Evolutionary conservation across 2,329 filamentous ascomycete species (phyloP).

Genomic region (Botrytis sinoallii): DNA sequence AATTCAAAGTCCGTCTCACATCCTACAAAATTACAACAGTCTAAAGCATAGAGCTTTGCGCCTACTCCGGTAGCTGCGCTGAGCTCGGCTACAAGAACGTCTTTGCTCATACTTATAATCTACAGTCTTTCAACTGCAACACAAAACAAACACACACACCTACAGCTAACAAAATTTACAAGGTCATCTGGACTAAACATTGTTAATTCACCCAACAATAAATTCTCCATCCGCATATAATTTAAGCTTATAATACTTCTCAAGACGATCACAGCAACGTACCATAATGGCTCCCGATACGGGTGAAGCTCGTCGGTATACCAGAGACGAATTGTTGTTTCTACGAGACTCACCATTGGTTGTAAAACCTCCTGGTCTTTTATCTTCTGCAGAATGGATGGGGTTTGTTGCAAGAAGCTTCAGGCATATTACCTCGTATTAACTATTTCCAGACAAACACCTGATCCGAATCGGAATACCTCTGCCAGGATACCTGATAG

Average conservation of each 20-base stretch:
- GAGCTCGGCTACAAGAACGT: not conserved
- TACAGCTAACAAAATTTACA: not conserved
- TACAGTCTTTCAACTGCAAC: not conserved
- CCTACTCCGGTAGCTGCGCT: slow-evolving; percentile 15
- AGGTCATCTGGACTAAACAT: not conserved
- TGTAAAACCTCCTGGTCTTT: slow-evolving; percentile 75
- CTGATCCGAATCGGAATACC: slow-evolving; percentile 35
- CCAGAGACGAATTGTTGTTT: slow-evolving; percentile 69
- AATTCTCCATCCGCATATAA: not conserved
- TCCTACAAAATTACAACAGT: not conserved
- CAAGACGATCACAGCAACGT: not conserved
- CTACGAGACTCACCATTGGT: slow-evolving; percentile 74
- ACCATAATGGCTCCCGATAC: slow-evolving; percentile 34
- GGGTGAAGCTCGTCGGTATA: slow-evolving; percentile 50
- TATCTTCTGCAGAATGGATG: slow-evolving; percentile 93
- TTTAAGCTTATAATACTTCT: not conserved
- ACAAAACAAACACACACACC: not conserved
- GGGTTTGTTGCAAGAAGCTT: slow-evolving; percentile 55
- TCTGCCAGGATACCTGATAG: slow-evolving; percentile 46
- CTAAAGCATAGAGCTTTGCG: slow-evolving; percentile 6
- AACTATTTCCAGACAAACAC: slow-evolving; percentile 31
- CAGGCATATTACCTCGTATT: slow-evolving; percentile 18
- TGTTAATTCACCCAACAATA: not conserved
- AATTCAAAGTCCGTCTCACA: not conserved
- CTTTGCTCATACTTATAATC: not conserved